phyloP scores from a whole-genome alignment of 164 flowering plant genomes.

The Vitis rotundifolia region DNA sequence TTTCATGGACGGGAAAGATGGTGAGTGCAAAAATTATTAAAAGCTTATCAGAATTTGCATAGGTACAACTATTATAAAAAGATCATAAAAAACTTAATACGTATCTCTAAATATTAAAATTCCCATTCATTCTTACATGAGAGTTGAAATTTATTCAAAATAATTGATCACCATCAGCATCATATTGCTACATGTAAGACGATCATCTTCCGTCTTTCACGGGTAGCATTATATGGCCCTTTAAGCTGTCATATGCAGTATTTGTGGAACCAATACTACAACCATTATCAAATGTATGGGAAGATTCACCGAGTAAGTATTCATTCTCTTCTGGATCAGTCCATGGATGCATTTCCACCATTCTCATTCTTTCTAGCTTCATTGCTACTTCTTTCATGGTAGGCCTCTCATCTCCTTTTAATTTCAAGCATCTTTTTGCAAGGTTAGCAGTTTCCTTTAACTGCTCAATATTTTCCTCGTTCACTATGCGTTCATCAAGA shows the following conservation, averaged over 20 bases:
- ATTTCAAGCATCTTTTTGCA: slow-evolving; percentile 14
- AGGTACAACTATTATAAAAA: too few species aligned
- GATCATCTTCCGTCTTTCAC: not conserved
- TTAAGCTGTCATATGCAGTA: not conserved
- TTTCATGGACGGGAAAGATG: too few species aligned
- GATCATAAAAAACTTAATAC: too few species aligned
- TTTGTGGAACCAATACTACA: not conserved
- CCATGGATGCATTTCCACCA: not conserved
- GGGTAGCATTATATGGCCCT: not conserved
- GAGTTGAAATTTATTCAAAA: too few species aligned
- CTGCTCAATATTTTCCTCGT: slow-evolving; percentile 4
- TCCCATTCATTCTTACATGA: too few species aligned
- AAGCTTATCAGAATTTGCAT: too few species aligned
- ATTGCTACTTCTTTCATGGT: slow-evolving; percentile 26
- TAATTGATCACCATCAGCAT: too few species aligned
- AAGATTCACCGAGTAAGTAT: too few species aligned
- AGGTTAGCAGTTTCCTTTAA: slow-evolving; percentile 14
- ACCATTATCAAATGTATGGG: too few species aligned
- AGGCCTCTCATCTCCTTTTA: slow-evolving; percentile 23
- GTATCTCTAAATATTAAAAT: too few species aligned
- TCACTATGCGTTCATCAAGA: slow-evolving; percentile 3
- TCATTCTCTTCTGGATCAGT: not conserved
- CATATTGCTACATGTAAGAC: too few species aligned
- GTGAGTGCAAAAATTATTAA: too few species aligned
- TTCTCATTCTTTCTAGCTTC: slow-evolving; percentile 15